These are phyloP conservation scores for Monosporozyma siamensis DNA, from an alignment of 805 yeast species.

Conservation along the genomic window DNA sequence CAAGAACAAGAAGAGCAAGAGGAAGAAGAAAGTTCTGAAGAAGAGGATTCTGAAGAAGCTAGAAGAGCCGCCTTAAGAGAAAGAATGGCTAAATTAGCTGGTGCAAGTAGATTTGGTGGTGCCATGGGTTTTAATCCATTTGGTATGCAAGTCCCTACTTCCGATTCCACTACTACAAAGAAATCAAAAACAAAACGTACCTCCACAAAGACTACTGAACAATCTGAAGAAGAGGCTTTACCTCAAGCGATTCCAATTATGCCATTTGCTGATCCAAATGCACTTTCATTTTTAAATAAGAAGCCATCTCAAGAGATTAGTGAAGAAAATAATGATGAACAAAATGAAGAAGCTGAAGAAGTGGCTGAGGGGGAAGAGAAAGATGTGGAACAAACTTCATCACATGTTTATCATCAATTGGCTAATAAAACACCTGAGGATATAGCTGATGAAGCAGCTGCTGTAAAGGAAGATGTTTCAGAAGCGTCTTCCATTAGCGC, in stretches of 20 bases:
- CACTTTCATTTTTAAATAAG: constrained; percentile 21
- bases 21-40: constrained; percentile 48
- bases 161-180: constrained; percentile 12
- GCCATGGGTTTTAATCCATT: constrained; percentile 37
- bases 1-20: constrained; percentile 28
- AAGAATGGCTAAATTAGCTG: constrained; percentile 93
- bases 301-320: constrained; percentile 4
- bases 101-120: constrained; percentile 64
- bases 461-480: not conserved
- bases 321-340: not conserved
- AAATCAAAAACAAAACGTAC: constrained; percentile 20
- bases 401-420: constrained; percentile 8
- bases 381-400: not conserved
- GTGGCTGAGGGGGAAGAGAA: not conserved
- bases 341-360: not conserved
- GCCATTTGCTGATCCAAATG: constrained; percentile 39
- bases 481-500: no score
- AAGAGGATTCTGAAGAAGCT: constrained; percentile 67
- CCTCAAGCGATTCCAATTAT: constrained; percentile 41
- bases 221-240: constrained; percentile 10
- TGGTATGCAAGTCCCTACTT: constrained; percentile 26
- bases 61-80: constrained; percentile 72
- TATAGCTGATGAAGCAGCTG: not conserved
- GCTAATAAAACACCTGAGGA: constrained; percentile 4
- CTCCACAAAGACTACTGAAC: constrained; percentile 6